phyloP scores from a whole-genome alignment of 768 basidiomycete species.

The Lyophyllum semitale region DNA sequence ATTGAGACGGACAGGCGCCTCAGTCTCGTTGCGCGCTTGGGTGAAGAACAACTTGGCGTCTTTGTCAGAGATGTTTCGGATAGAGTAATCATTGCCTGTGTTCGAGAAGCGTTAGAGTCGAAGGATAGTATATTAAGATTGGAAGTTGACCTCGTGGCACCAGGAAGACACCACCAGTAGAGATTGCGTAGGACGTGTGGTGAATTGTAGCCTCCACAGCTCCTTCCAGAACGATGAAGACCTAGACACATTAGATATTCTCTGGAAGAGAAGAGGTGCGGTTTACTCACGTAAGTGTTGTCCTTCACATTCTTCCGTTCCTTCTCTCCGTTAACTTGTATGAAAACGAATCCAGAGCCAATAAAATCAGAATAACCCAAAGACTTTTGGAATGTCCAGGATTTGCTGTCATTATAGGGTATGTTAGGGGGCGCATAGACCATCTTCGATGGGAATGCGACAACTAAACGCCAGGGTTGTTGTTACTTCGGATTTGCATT shows the following conservation, averaged over 20 bases:
- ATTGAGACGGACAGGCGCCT: conserved; percentile 4
- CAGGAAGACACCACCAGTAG: conserved; percentile 84
- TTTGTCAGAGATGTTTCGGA: conserved; percentile 82
- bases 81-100: conserved; percentile 86
- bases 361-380: conserved; percentile 91
- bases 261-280: background rate
- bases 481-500: background rate
- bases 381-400: conserved; percentile 87
- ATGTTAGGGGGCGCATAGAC: conserved; percentile 10
- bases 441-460: conserved; percentile 17
- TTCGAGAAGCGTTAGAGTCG: background rate
- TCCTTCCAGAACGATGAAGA: conserved; percentile 79
- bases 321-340: conserved; percentile 81
- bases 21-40: conserved; percentile 67
- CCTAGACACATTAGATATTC: conserved; percentile 23
- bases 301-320: conserved; percentile 89
- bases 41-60: conserved; percentile 89
- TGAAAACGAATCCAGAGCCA: conserved; percentile 84
- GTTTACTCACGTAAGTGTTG: conserved; percentile 81
- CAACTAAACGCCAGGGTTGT: background rate
- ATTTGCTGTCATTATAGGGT: conserved; percentile 13
- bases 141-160: conserved; percentile 77
- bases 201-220: conserved; percentile 87
- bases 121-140: background rate
- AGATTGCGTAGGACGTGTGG: conserved; percentile 73